Conservation (phyloP, 2,329 filamentous ascomycete species). For the Fusarium nanum region DNA sequence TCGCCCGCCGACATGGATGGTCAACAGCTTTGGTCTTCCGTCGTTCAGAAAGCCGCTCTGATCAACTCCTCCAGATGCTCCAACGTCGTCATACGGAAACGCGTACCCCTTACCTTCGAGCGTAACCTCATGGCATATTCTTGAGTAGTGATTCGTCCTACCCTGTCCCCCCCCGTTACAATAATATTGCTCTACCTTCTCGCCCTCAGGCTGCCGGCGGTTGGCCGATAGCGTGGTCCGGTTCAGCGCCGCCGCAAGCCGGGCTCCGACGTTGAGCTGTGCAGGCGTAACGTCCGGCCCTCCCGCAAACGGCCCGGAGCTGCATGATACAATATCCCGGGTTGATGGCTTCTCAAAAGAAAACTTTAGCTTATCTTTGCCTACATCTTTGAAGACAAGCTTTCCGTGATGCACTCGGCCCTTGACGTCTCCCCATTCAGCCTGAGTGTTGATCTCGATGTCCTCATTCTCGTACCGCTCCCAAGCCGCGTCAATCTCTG, state of each 20-base stretch:
- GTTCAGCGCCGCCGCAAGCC: slow-evolving; percentile 82
- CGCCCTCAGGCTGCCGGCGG: slow-evolving; percentile 63
- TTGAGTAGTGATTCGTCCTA: slow-evolving; percentile 73
- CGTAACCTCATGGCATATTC: slow-evolving; percentile 71
- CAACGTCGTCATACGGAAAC: slow-evolving; percentile 79
- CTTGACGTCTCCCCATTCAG: slow-evolving; percentile 60
- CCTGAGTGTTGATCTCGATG: slow-evolving; percentile 66
- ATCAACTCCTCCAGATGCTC: slow-evolving; percentile 63
- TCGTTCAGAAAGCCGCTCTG: slow-evolving; percentile 73
- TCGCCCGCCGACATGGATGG: slow-evolving; percentile 64
- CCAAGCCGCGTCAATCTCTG: slow-evolving; percentile 66
- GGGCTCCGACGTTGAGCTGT: slow-evolving; percentile 74
- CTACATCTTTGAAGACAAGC: slow-evolving; percentile 57
- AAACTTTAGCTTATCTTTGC: slow-evolving; percentile 47
- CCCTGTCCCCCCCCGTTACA: slow-evolving; percentile 49
- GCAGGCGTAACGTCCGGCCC: slow-evolving; percentile 55
- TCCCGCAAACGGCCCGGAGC: slow-evolving; percentile 64
- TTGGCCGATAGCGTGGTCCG: slow-evolving; percentile 73
- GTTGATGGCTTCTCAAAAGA: slow-evolving; percentile 60
- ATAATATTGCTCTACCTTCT: slow-evolving; percentile 65
- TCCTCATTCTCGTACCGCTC: slow-evolving; percentile 57
- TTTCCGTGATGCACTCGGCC: slow-evolving; percentile 56
- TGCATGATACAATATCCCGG: slow-evolving; percentile 64
- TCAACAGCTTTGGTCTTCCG: slow-evolving; percentile 64
- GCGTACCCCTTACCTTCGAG: slow-evolving; percentile 73